Evolutionary conservation across 2,329 filamentous ascomycete genomes (phyloP).

Genomic region (Leptographium radiaticola): DNA sequence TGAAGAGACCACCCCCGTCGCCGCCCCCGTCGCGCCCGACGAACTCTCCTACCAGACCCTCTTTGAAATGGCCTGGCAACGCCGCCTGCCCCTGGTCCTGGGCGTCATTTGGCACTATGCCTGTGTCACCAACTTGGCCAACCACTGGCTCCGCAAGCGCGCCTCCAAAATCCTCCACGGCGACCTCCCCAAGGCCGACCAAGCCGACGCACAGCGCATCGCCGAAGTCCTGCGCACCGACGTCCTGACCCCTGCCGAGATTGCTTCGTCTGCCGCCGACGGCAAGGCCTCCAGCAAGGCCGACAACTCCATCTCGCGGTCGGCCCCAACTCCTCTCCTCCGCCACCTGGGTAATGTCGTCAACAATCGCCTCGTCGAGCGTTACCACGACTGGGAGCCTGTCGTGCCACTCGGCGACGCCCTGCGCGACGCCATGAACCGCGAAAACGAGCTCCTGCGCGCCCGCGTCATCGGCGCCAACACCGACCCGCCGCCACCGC

Average conservation of each 20-base stretch:
- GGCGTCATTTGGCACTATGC: constrained; percentile 22
- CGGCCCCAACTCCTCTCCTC: background rate
- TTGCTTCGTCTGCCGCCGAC: background rate
- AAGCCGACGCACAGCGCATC: background rate
- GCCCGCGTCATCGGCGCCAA: background rate
- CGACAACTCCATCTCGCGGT: background rate
- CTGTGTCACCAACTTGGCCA: constrained; percentile 14
- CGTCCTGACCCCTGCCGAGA: background rate
- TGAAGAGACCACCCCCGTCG: background rate
- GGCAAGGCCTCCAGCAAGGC: background rate
- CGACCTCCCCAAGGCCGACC: background rate
- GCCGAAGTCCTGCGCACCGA: background rate
- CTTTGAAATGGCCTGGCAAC: constrained; percentile 22
- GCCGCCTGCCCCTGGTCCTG: constrained; percentile 19
- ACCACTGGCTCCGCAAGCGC: constrained; percentile 16
- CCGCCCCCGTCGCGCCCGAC: constrained; percentile 14
- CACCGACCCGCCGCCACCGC: background rate
- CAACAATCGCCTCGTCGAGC: constrained; percentile 1
- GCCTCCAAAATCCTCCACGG: constrained; percentile 5
- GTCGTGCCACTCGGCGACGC: constrained; percentile 6
- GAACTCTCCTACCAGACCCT: constrained; percentile 23
- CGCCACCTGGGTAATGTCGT: background rate
- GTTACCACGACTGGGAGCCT: constrained; percentile 9
- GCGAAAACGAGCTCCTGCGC: constrained; percentile 7
- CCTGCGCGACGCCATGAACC: constrained; percentile 8